Percentiles rank a stretch among this genome's conserved stretches.
Conservation (phyloP, 1,284 basidiomycete species). For the Leccinum fuscescens region DNA sequence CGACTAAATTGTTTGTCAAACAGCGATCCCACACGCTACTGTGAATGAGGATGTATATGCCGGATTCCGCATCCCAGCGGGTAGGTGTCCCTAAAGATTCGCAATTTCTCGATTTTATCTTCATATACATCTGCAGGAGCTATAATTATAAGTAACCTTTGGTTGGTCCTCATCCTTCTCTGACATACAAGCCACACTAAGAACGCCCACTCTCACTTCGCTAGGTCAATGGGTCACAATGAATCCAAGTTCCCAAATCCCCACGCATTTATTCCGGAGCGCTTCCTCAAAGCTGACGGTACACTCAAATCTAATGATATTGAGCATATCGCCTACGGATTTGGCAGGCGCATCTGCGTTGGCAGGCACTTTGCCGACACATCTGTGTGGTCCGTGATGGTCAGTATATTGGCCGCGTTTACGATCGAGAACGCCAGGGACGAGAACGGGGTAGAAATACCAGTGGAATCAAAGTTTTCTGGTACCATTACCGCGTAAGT, state of each 20-base stretch:
- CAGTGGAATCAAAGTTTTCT: constrained; percentile 13
- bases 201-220: neutral
- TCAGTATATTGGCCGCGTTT: constrained; percentile 21
- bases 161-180: constrained; percentile 11
- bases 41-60: constrained; percentile 25
- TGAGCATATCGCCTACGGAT: constrained; percentile 17
- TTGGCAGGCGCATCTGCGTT: constrained; percentile 24
- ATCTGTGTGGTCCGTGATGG: constrained; percentile 21
- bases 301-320: constrained; percentile 11
- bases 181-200: neutral
- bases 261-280: constrained; percentile 24
- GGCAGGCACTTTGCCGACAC: constrained; percentile 20
- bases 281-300: constrained; percentile 22
- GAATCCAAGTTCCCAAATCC: constrained; percentile 18
- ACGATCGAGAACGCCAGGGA: constrained; percentile 17
- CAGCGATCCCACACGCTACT: constrained; percentile 23
- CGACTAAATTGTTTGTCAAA: neutral
- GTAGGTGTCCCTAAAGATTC: neutral
- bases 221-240: constrained; percentile 26
- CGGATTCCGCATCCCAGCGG: constrained; percentile 25
- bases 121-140: constrained; percentile 13
- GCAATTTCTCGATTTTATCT: neutral
- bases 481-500: constrained; percentile 18
- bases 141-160: constrained; percentile 21
- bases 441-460: constrained; percentile 25